A percentile compares a stretch with the other conserved stretches of the same genome.
These are phyloP conservation scores for Aspergillus candidus DNA, from an alignment of 2,329 filamentous ascomycete species.

Conservation along the genomic window DNA sequence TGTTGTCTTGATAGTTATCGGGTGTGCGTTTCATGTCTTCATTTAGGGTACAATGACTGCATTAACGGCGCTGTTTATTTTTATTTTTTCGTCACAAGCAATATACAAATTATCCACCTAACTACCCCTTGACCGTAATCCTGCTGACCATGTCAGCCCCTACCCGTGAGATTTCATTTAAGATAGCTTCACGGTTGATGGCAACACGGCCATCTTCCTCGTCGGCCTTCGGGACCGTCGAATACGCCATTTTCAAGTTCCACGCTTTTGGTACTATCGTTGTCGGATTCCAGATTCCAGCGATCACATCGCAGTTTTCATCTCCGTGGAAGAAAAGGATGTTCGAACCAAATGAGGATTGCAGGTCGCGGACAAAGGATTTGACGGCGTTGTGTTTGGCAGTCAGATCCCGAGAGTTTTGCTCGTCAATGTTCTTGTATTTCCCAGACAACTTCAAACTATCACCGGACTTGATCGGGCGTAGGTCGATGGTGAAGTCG, in stretches of 20 bases:
- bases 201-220: constrained; percentile 18
- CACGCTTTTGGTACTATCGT: constrained; percentile 25
- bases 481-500: constrained; percentile 75
- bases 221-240: constrained; percentile 23
- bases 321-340: constrained; percentile 75
- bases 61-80: not conserved
- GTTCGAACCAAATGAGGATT: constrained; percentile 58
- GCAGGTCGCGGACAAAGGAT: constrained; percentile 62
- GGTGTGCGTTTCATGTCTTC: constrained; percentile 4
- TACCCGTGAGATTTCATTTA: constrained; percentile 44
- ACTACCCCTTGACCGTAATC: constrained; percentile 49
- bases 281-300: constrained; percentile 60
- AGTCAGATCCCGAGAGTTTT: constrained; percentile 36
- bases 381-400: constrained; percentile 56
- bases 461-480: constrained; percentile 45
- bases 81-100: constrained; percentile 7
- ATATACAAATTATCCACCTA: constrained; percentile 10
- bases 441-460: constrained; percentile 29
- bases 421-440: constrained; percentile 75
- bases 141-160: constrained; percentile 59
- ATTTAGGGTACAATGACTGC: no score
- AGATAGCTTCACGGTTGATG: constrained; percentile 36
- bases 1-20: constrained; percentile 13
- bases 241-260: constrained; percentile 34
- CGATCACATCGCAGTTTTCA: constrained; percentile 52